A percentile compares a stretch with the other conserved stretches of the same genome.
Evolutionary conservation across 148 eudicot genomes (phyloP).

Genomic region (Amaranthus palmeri): DNA sequence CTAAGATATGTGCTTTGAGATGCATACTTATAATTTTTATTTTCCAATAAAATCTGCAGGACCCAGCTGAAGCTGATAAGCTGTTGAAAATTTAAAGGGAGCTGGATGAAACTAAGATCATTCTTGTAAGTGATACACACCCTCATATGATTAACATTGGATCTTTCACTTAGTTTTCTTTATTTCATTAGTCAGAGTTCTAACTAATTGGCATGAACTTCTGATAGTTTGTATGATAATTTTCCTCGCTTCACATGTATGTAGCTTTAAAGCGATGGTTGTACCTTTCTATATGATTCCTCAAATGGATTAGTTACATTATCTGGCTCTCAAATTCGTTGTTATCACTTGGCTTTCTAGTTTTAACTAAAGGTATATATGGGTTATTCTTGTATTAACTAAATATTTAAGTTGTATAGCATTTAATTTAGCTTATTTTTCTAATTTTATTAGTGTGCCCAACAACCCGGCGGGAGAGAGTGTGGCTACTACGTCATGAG

Average conservation of each 20-base stretch:
- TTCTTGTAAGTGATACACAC: slow-evolving; percentile 49
- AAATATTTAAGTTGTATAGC: no score
- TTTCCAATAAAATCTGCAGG: slow-evolving; percentile 39
- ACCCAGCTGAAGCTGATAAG: slow-evolving; percentile 98
- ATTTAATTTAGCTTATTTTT: no score
- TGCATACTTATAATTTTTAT: slow-evolving; percentile 10
- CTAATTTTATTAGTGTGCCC: no score
- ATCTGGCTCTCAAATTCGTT: not conserved
- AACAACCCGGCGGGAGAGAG: no score
- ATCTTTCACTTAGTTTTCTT: not conserved
- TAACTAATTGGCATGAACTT: not conserved
- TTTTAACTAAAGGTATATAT: no score
- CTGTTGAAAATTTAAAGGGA: slow-evolving; percentile 88
- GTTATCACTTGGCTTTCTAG: not conserved
- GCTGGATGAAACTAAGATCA: slow-evolving; percentile 94
- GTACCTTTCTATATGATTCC: not conserved
- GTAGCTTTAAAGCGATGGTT: not conserved
- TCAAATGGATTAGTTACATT: not conserved
- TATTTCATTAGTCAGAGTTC: not conserved
- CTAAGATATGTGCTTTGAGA: not conserved
- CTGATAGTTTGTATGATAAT: not conserved
- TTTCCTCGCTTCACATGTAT: not conserved
- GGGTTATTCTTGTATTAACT: no score
- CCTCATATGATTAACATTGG: not conserved
- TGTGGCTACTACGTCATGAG: no score